Percentiles rank a stretch among this genome's conserved stretches.
These are phyloP conservation scores for Kockiozyma suomiensis DNA, from an alignment of 805 yeast species.

Conservation along the genomic window DNA sequence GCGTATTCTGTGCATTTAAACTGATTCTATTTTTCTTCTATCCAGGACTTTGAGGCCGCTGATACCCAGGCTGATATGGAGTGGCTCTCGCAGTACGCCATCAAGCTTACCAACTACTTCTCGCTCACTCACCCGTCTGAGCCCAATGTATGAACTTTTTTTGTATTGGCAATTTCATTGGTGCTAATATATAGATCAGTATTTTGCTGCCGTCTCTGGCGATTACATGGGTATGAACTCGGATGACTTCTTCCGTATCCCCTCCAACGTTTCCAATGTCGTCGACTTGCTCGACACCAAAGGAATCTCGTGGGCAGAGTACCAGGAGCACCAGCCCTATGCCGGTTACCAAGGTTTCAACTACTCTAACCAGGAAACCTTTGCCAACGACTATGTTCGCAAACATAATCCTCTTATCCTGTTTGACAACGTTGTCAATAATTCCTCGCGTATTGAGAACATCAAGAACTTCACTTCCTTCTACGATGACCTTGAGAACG, in stretches of 20 bases:
- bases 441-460: conserved; percentile 47
- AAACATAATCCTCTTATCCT: conserved; percentile 55
- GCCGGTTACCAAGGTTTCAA: conserved; percentile 55
- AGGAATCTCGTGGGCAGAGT: conserved; percentile 56
- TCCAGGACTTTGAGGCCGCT: conserved; percentile 54
- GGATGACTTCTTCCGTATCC: conserved; percentile 51
- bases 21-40: too few species aligned
- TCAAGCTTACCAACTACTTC: conserved; percentile 55
- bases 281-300: conserved; percentile 53
- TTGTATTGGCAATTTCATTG: not conserved
- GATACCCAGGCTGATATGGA: conserved; percentile 49
- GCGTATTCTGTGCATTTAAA: too few species aligned
- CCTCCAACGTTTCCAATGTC: conserved; percentile 51
- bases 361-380: conserved; percentile 48
- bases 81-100: conserved; percentile 50
- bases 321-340: conserved; percentile 57
- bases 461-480: conserved; percentile 54
- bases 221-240: conserved; percentile 54
- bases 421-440: conserved; percentile 47
- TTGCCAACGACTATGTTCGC: conserved; percentile 54
- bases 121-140: conserved; percentile 57
- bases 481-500: conserved; percentile 46
- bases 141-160: conserved; percentile 46
- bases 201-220: conserved; percentile 54
- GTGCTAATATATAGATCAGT: conserved; percentile 26